phyloP scores from a whole-genome alignment of 2,329 filamentous ascomycete genomes.

The Hypoxylon sp. region DNA sequence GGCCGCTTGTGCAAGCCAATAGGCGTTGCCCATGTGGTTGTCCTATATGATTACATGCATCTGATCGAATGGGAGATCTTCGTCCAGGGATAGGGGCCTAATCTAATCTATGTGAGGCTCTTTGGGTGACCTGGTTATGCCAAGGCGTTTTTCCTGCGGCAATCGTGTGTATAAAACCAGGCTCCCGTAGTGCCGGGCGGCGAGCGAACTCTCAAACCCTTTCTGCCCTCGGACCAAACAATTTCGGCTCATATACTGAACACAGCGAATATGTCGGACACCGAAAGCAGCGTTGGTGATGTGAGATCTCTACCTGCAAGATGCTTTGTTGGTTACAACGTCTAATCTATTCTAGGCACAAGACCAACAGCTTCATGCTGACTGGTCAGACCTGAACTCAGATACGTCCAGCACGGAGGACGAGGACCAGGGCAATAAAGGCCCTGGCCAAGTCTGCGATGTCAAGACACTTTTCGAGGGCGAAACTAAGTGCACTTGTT shows the following conservation, averaged over 20 bases:
- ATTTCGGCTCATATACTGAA: background rate
- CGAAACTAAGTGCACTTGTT: slow-evolving; percentile 47
- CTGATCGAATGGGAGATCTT: background rate
- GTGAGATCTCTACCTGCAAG: slow-evolving; percentile 2
- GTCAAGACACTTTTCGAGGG: slow-evolving; percentile 47
- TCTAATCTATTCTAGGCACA: slow-evolving; percentile 3
- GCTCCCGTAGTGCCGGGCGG: background rate
- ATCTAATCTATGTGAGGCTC: slow-evolving; percentile 21
- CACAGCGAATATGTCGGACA: slow-evolving; percentile 7
- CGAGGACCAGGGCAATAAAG: slow-evolving; percentile 1
- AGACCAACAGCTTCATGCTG: slow-evolving; percentile 1
- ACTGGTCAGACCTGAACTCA: slow-evolving; percentile 26
- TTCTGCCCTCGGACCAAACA: background rate
- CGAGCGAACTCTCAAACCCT: background rate
- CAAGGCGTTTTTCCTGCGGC: background rate
- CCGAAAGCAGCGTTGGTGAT: slow-evolving; percentile 9
- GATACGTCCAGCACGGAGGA: slow-evolving; percentile 26
- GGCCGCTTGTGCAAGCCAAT: slow-evolving; percentile 26
- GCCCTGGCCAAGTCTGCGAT: slow-evolving; percentile 22
- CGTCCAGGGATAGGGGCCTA: background rate
- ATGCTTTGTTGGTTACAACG: too few species aligned
- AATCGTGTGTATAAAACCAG: slow-evolving; percentile 1
- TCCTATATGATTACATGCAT: slow-evolving; percentile 29
- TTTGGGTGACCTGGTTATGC: background rate
- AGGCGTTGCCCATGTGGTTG: slow-evolving; percentile 24